Base-by-base conservation (phyloP, 441 rosid species). In the Pelargonium myrrhifolium region DNA sequence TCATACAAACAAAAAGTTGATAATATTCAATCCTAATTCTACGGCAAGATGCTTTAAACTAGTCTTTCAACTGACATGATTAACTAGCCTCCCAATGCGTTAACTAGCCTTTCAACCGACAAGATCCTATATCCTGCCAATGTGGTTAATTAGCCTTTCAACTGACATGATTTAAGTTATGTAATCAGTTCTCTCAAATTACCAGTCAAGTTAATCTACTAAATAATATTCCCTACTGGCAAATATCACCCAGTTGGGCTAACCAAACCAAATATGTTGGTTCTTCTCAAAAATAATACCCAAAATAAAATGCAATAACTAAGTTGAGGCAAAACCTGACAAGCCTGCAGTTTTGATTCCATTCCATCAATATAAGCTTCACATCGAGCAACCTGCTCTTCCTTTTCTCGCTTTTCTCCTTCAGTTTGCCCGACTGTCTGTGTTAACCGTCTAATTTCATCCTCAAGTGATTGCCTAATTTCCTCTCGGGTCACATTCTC, bases 301-400 rank as follows among this genome's bases (percentile, higher is more conserved):
- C 47, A 49, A 15, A 6, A 14, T 64, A 45, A 49, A 22, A 72
- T 5, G 31, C 1, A 31, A 14, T 21, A 14, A 22, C 18, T 31
- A 42, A 28, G 69, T 2, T 17, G 53, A 24, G 64, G 64, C 5
- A 71, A 71, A 81, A 95, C 99, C 98, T 89, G 96, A 86, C 91
- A 92, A 42, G 92, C 87, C 77, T 92, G 96, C 77, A 92, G 77
- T 73, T 86, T 88, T 58, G 98, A 79, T 79, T 92, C 96, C 99
- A 92, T 96, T 79, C 90, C 90, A 78, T 96, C 94, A 62, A 96
- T 92, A 84, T 89, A 90, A 70, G 90, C 90, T 81, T 96, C 97
- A 78, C 96, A 89, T 24, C 98, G 84, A 61, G 94, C 87, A 81
- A 93, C 79, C 79, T 86, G 98, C 79, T 88, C 98, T 74, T 93